Base-by-base conservation (phyloP, 169 alveolate species). In the Babesia ovis region DNA sequence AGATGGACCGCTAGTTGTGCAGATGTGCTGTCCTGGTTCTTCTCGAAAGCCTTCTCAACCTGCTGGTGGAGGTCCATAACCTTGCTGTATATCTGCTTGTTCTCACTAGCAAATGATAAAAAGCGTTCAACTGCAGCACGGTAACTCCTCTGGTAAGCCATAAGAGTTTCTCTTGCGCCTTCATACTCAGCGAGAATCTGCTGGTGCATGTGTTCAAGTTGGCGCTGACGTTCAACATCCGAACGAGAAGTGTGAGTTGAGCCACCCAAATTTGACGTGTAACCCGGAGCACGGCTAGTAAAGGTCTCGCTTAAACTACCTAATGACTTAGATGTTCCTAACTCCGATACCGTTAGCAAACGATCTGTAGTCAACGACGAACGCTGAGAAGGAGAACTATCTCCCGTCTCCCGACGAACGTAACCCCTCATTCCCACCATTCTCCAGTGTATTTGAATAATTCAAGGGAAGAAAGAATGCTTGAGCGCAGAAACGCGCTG, bases 1-100 rank as follows among this genome's bases (percentile, higher is more conserved):
- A 83, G 90, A 61, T 87, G 92, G 39, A 87, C 74, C 14, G 90
- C 85, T 31, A 84, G 75, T 35, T 87, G 85, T 4, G 89, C 85
- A 18, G 77, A 60, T 29, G 79, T 77, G 41, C 59, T 35, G 35
- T 46, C 61, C 18, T 59, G 32, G 29, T 25, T 20, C 60, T 59
- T 60, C 42, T 70, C 83, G 20, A 48, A 56, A n/a, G 73, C 72
- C 35, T 79, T 79, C 22, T 57, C 61, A 22, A 64, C 83, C 69
- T 70, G 75, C 35, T 60, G 64, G 23, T 79, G 68, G 23, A 79
- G 70, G 27, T 79, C 83, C 45, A 71, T 18, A 4, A 70, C 68
- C 70, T 70, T 68, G 35, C 60, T 22, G 72, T 79, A 79, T 2
- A 77, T 68, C 50, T 77, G 86, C 61, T 79, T 79, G 59, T 66